Percentiles rank a stretch among this genome's conserved stretches.
Evolutionary conservation across 164 flowering plant genomes (phyloP).

Genomic region (Berberis vulgaris): DNA sequence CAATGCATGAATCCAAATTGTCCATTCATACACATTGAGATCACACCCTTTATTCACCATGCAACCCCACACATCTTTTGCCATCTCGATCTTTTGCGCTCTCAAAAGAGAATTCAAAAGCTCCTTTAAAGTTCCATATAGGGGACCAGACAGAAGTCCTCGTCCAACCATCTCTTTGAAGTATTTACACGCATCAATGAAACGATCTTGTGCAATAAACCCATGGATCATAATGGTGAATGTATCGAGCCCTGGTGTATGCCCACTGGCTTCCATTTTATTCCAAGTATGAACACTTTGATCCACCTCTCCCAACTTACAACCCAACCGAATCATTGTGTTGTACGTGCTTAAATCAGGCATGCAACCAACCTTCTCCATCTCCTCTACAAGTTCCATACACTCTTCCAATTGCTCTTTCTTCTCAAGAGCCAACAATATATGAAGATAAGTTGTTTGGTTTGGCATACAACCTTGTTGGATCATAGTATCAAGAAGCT

Average conservation of each 20-base stretch:
- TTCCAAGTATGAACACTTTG: conserved; percentile 62
- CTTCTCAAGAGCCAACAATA: conserved; percentile 79
- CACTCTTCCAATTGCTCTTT: conserved; percentile 83
- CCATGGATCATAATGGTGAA: conserved; percentile 71
- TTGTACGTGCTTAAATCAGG: conserved; percentile 67
- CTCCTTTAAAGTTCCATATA: conserved; percentile 73
- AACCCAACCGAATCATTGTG: conserved; percentile 57
- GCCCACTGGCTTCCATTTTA: conserved; percentile 56
- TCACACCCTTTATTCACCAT: conserved; percentile 58
- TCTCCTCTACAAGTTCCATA: conserved; percentile 51
- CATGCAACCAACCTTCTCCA: conserved; percentile 42
- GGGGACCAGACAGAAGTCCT: conserved; percentile 69
- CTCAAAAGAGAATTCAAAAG: conserved; percentile 62
- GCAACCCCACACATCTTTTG: conserved; percentile 74
- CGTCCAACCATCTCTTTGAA: conserved; percentile 83
- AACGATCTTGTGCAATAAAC: conserved; percentile 44
- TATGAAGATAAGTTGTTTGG: conserved; percentile 52
- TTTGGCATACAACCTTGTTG: conserved; percentile 47
- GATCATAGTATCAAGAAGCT: conserved; percentile 65
- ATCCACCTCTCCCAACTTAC: conserved; percentile 67
- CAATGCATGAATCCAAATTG: conserved; percentile 89
- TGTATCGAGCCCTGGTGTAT: conserved; percentile 61
- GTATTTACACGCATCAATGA: conserved; percentile 70
- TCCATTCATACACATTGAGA: conserved; percentile 81
- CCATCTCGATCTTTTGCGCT: conserved; percentile 69